phyloP scores from a whole-genome alignment of 2,329 filamentous ascomycete species.

The Hypoxylon sp. region DNA sequence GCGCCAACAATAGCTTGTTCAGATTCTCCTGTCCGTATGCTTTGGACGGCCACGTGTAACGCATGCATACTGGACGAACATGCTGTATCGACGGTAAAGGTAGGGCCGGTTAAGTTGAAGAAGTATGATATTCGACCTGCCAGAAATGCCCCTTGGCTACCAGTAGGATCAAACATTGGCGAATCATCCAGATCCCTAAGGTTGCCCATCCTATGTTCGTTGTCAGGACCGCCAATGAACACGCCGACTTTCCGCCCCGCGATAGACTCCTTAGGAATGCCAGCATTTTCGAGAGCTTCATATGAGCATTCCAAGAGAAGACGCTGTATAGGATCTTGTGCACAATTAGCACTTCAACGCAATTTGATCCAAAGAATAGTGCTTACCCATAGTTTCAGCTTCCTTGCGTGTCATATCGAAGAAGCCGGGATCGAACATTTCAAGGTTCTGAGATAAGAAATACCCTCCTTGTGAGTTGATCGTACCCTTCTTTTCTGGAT shows the following conservation, averaged over 20 bases:
- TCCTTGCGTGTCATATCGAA: conserved; percentile 89
- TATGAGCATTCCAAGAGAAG: conserved; percentile 82
- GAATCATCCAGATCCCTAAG: conserved; percentile 43
- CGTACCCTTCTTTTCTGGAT: conserved; percentile 77
- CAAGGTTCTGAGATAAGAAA: conserved; percentile 75
- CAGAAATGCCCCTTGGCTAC: conserved; percentile 40
- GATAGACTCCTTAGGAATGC: conserved; percentile 60
- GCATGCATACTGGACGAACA: conserved; percentile 46
- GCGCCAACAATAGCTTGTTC: conserved; percentile 44
- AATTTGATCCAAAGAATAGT: background rate
- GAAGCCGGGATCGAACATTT: conserved; percentile 81
- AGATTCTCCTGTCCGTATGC: conserved; percentile 43
- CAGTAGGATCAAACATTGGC: conserved; percentile 45
- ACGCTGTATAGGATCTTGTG: conserved; percentile 79
- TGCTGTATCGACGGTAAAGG: conserved; percentile 41
- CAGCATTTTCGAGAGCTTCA: conserved; percentile 83
- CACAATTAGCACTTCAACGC: conserved; percentile 62
- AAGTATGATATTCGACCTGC: conserved; percentile 45
- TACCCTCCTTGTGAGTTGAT: conserved; percentile 79
- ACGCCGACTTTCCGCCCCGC: conserved; percentile 41
- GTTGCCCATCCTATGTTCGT: conserved; percentile 44
- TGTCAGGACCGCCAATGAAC: conserved; percentile 44
- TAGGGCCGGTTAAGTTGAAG: conserved; percentile 39
- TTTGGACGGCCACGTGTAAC: conserved; percentile 43
- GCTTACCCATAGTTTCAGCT: conserved; percentile 62